Conservation (phyloP, 169 alveolate genomes). For the Plasmodium sp. region DNA sequence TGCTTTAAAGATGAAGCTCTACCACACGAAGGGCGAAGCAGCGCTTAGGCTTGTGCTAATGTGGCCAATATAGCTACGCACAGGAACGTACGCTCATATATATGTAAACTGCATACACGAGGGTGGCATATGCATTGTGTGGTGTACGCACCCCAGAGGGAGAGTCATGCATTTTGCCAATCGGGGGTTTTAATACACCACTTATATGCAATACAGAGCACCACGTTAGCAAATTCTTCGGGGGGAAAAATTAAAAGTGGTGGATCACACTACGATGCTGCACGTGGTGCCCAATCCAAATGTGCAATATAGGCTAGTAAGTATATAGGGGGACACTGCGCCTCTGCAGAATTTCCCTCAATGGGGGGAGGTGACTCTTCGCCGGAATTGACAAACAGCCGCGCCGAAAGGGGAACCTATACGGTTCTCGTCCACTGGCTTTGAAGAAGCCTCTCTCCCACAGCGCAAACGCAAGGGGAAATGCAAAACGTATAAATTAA, state of each 20-base stretch:
- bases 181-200: not conserved
- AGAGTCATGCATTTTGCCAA: not conserved
- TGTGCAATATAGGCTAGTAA: not conserved
- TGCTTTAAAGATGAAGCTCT: not conserved
- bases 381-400: not conserved
- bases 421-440: not conserved
- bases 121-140: not conserved
- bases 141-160: not conserved
- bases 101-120: not conserved
- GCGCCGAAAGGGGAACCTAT: not conserved
- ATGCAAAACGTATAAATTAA: not conserved
- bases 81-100: not conserved
- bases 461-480: not conserved
- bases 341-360: not conserved
- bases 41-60: not conserved
- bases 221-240: not conserved
- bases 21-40: not conserved
- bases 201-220: not conserved
- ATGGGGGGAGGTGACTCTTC: not conserved
- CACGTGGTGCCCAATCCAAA: not conserved
- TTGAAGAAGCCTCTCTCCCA: not conserved
- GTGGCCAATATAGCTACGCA: not conserved
- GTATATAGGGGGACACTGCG: not conserved
- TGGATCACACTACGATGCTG: not conserved
- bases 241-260: not conserved